These are phyloP conservation scores for Stachybotrys chlorohalonatus DNA, from an alignment of 2,329 filamentous ascomycete genomes.

Conservation along the genomic window DNA sequence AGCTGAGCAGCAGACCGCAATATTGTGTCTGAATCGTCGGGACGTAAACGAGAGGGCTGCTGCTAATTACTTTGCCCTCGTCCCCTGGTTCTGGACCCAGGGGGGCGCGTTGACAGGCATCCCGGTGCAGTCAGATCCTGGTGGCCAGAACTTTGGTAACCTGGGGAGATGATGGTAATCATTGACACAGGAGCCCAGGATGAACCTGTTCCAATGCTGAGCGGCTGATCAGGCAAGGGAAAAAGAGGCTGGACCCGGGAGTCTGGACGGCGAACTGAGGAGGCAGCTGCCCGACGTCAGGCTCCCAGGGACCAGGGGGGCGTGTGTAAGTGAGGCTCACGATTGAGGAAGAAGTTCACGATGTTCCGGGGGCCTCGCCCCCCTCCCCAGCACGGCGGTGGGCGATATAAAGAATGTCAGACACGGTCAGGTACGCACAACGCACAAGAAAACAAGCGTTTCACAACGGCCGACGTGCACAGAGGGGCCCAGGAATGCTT, in stretches of 20 bases:
- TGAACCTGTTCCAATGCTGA: too few species aligned
- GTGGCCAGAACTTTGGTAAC: neutral
- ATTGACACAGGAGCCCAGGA: neutral
- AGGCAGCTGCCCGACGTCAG: neutral
- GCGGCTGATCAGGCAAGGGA: neutral
- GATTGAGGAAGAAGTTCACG: too few species aligned
- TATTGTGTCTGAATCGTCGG: neutral
- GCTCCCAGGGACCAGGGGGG: neutral
- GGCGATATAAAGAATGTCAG: too few species aligned
- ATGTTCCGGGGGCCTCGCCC: too few species aligned
- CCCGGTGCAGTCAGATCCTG: too few species aligned
- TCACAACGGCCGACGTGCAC: too few species aligned
- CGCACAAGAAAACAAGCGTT: too few species aligned
- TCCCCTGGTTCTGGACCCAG: neutral
- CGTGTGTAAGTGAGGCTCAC: neutral
- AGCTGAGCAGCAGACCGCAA: neutral
- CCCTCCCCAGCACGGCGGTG: too few species aligned
- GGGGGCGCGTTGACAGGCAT: too few species aligned
- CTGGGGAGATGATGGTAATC: neutral
- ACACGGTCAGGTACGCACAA: too few species aligned
- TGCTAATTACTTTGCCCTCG: neutral
- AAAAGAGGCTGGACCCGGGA: neutral
- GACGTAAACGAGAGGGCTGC: neutral
- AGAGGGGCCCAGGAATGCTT: neutral
- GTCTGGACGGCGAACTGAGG: neutral